Evolutionary conservation across 768 basidiomycete genomes (phyloP).

Genomic region (Podaxis carcinomalis): DNA sequence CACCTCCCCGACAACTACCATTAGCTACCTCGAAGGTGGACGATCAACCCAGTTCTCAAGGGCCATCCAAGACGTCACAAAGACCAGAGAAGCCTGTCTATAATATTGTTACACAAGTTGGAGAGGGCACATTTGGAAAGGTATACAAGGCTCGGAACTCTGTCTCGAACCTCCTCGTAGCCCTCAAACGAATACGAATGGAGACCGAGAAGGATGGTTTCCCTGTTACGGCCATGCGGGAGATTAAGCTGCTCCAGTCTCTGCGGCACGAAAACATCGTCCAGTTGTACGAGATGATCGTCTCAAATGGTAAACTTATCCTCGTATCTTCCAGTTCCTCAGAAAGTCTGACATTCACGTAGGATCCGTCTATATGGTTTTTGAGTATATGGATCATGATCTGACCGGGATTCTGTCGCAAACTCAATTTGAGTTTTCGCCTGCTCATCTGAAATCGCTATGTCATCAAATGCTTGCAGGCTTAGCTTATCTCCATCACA

Average conservation of each 20-base stretch:
- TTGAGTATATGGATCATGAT: constrained; percentile 99
- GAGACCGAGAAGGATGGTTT: constrained; percentile 97
- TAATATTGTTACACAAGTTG: constrained; percentile 87
- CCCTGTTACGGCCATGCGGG: constrained; percentile 97
- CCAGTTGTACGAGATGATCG: constrained; percentile 95
- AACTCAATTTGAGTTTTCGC: constrained; percentile 78
- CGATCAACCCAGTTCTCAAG: neutral
- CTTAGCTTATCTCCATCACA: constrained; percentile 91
- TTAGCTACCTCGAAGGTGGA: neutral
- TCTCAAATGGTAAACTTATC: constrained; percentile 73
- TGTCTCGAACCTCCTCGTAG: constrained; percentile 72
- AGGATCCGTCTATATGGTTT: constrained; percentile 99
- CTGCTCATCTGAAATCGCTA: constrained; percentile 91
- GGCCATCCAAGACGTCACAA: constrained; percentile 14
- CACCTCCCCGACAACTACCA: neutral
- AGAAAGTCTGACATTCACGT: constrained; percentile 6
- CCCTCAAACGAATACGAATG: constrained; percentile 96
- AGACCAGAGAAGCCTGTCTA: constrained; percentile 57
- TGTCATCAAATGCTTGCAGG: constrained; percentile 95
- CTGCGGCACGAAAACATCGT: constrained; percentile 89
- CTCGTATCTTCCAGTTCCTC: neutral
- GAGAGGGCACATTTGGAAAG: constrained; percentile 98
- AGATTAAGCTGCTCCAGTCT: constrained; percentile 95
- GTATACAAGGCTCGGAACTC: constrained; percentile 92
- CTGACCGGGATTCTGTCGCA: constrained; percentile 92